A percentile compares a stretch with the other conserved stretches of the same genome.
These are phyloP conservation scores for Lathyrus tuberosus DNA, from an alignment of 306 rosid species.

Conservation along the genomic window DNA sequence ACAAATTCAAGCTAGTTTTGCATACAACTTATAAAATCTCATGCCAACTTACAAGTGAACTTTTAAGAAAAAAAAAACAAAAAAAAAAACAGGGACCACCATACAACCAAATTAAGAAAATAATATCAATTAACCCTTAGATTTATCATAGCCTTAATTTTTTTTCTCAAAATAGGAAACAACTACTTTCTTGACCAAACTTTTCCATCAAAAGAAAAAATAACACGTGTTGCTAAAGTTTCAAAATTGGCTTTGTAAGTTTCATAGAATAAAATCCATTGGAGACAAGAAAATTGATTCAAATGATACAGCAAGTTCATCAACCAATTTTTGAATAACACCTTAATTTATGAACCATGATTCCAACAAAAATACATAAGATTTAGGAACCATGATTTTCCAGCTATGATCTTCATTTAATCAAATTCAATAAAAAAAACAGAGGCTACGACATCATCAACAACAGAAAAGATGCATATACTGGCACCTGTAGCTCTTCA, in stretches of 20 bases:
- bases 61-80: constrained; percentile 23
- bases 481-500: constrained; percentile 81
- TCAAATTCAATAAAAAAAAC: constrained; percentile 14
- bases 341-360: neutral
- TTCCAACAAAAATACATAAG: constrained; percentile 7
- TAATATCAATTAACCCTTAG: constrained; percentile 19
- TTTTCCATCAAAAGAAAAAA: constrained; percentile 20
- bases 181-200: constrained; percentile 17
- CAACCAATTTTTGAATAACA: constrained; percentile 2
- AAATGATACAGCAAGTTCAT: constrained; percentile 23
- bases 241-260: constrained; percentile 21
- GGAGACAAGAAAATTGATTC: constrained; percentile 39
- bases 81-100: constrained; percentile 9
- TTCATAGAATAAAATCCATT: constrained; percentile 32
- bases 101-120: constrained; percentile 27
- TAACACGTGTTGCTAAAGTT: constrained; percentile 14
- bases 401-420: constrained; percentile 37
- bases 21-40: constrained; percentile 4
- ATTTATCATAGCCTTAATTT: constrained; percentile 10
- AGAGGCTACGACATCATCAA: constrained; percentile 33
- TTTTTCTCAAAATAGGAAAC: constrained; percentile 24
- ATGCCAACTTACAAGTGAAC: constrained; percentile 5
- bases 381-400: constrained; percentile 36
- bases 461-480: constrained; percentile 52
- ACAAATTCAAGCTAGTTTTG: constrained; percentile 26